These are phyloP conservation scores for Apiospora saccharicola DNA, from an alignment of 2,329 filamentous ascomycete genomes.

Conservation along the genomic window DNA sequence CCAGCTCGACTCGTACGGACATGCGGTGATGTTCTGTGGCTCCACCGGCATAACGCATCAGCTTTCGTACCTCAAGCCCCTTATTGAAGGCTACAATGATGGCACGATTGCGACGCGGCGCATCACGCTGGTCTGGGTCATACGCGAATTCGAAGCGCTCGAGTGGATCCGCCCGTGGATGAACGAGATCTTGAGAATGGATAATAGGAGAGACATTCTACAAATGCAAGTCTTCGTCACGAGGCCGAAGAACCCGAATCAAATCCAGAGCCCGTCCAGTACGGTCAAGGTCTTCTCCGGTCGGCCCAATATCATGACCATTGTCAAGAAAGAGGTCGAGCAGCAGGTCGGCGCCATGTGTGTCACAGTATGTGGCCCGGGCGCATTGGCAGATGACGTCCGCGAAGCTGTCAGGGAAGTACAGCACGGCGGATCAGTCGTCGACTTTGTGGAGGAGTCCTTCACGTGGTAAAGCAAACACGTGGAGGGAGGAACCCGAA, in stretches of 20 bases:
- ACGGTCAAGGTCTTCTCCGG: constrained; percentile 94
- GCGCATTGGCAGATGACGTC: constrained; percentile 78
- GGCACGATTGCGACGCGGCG: constrained; percentile 81
- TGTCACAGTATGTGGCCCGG: constrained; percentile 82
- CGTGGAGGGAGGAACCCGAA: background rate
- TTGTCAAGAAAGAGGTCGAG: constrained; percentile 83
- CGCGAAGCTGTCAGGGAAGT: constrained; percentile 70
- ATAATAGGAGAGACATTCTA: constrained; percentile 81
- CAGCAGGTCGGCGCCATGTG: constrained; percentile 88
- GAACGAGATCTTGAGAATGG: constrained; percentile 77
- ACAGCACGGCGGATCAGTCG: constrained; percentile 65
- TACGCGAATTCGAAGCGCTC: constrained; percentile 86
- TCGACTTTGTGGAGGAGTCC: constrained; percentile 81
- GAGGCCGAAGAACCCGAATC: constrained; percentile 81
- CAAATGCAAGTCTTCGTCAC: constrained; percentile 92
- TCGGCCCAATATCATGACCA: constrained; percentile 79
- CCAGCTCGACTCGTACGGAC: constrained; percentile 89
- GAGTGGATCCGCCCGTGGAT: constrained; percentile 94
- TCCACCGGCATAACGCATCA: constrained; percentile 96
- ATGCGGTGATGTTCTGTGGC: constrained; percentile 87
- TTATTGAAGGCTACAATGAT: constrained; percentile 72
- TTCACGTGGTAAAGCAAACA: constrained; percentile 67
- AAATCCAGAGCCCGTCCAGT: constrained; percentile 77
- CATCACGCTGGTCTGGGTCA: constrained; percentile 88
- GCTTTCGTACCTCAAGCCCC: constrained; percentile 83